Percentiles rank a stretch among this genome's conserved stretches.
phyloP scores from a whole-genome alignment of 108 stramenopile species.

The Aurantiochytrium sp. region DNA sequence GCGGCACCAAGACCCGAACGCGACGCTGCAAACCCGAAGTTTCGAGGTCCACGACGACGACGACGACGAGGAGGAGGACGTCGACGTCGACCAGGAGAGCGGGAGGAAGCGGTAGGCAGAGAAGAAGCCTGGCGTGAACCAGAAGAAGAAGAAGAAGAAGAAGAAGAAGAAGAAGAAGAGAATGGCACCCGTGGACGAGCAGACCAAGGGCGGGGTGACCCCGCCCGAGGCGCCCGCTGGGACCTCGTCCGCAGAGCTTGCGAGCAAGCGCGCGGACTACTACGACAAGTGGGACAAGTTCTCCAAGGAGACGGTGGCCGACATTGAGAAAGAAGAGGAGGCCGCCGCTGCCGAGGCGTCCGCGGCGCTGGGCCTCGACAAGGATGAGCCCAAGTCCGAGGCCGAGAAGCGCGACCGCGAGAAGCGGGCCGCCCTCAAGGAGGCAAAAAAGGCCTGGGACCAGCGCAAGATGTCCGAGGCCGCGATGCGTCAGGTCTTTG shows the following conservation, averaged over 20 bases:
- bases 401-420: slow-evolving; percentile 1
- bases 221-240: too few species aligned
- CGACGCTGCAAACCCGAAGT: too few species aligned
- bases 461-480: neutral
- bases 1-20: too few species aligned
- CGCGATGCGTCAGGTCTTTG: neutral
- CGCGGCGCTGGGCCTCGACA: neutral
- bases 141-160: too few species aligned
- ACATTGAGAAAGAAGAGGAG: neutral
- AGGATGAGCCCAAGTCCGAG: slow-evolving; percentile 12
- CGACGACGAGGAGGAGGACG: too few species aligned
- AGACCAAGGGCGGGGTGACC: too few species aligned
- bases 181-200: too few species aligned
- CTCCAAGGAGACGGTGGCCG: slow-evolving; percentile 15
- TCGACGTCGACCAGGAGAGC: too few species aligned
- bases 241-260: neutral
- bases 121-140: too few species aligned
- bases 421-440: neutral
- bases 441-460: slow-evolving; percentile 18
- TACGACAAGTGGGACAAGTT: slow-evolving; percentile 29
- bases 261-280: neutral
- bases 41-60: too few species aligned
- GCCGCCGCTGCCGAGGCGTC: neutral
- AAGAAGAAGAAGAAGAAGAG: too few species aligned
- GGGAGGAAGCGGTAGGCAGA: too few species aligned